Conservation (phyloP, 768 basidiomycete genomes). For the Paxillus involutus region DNA sequence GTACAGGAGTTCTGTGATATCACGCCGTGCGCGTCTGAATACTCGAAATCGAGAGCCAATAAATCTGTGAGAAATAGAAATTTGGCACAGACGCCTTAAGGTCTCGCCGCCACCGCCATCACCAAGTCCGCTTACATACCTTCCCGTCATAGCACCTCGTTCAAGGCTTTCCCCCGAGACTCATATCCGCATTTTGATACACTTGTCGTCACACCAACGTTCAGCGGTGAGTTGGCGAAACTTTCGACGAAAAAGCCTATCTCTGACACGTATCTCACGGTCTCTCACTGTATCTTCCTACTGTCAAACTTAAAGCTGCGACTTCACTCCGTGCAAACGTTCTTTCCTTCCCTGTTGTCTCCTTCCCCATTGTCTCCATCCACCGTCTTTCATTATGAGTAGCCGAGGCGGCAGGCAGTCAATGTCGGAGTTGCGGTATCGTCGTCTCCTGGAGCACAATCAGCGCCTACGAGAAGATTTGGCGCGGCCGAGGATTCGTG, state of each 20-base stretch:
- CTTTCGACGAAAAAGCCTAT: not conserved
- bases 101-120: slow-evolving; percentile 11
- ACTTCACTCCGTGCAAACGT: not conserved
- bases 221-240: not conserved
- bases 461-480: slow-evolving; percentile 70
- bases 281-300: not conserved
- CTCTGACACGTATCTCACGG: slow-evolving; percentile 9
- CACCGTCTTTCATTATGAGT: slow-evolving; percentile 43
- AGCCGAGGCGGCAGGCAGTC: slow-evolving; percentile 65
- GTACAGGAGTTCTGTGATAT: too few relatives aligned
- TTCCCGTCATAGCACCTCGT: not conserved
- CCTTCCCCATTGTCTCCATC: not conserved
- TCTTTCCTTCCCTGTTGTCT: not conserved
- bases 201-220: not conserved
- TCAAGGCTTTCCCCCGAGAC: not conserved
- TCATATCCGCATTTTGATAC: not conserved
- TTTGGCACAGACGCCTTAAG: slow-evolving; percentile 1
- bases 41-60: not conserved
- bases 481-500: slow-evolving; percentile 64
- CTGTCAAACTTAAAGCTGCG: not conserved
- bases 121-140: slow-evolving; percentile 2
- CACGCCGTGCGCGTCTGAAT: too few relatives aligned
- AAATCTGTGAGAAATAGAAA: slow-evolving; percentile 21
- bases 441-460: slow-evolving; percentile 77
- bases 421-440: slow-evolving; percentile 80